These are phyloP conservation scores for Penicillium salamii DNA, from an alignment of 495 filamentous ascomycete species.

Conservation along the genomic window DNA sequence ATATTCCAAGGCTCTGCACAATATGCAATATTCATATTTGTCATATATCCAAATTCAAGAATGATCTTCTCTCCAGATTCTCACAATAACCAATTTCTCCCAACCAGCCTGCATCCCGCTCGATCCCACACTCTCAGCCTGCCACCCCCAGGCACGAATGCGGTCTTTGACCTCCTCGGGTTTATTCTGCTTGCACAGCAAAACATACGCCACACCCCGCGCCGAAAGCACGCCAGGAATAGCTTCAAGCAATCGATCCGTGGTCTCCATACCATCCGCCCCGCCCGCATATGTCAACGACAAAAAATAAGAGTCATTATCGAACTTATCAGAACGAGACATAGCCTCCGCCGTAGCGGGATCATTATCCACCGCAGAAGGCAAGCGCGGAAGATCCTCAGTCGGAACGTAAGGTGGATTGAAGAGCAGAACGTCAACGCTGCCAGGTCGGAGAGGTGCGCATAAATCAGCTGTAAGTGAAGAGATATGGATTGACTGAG, in stretches of 20 bases:
- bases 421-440: slow-evolving; percentile 84
- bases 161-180: slow-evolving; percentile 70
- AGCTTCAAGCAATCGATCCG: slow-evolving; percentile 67
- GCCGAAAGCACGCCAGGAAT: slow-evolving; percentile 60
- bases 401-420: slow-evolving; percentile 97
- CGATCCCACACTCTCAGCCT: slow-evolving; percentile 70
- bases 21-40: no score
- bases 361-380: slow-evolving; percentile 25
- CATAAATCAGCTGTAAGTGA: slow-evolving; percentile 65
- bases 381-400: slow-evolving; percentile 57
- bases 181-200: slow-evolving; percentile 85
- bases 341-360: slow-evolving; percentile 13
- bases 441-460: slow-evolving; percentile 48
- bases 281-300: slow-evolving; percentile 87
- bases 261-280: slow-evolving; percentile 87
- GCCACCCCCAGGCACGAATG: slow-evolving; percentile 65
- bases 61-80: slow-evolving; percentile 60
- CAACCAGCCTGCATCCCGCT: slow-evolving; percentile 87
- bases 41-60: no score
- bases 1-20: no score
- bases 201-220: slow-evolving; percentile 79
- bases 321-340: slow-evolving; percentile 45
- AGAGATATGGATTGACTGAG: slow-evolving; percentile 49
- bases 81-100: slow-evolving; percentile 82
- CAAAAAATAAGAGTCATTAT: slow-evolving; percentile 76